Base-by-base conservation (phyloP, 2,329 filamentous ascomycete species). In the Aspergillus eucalypticola region DNA sequence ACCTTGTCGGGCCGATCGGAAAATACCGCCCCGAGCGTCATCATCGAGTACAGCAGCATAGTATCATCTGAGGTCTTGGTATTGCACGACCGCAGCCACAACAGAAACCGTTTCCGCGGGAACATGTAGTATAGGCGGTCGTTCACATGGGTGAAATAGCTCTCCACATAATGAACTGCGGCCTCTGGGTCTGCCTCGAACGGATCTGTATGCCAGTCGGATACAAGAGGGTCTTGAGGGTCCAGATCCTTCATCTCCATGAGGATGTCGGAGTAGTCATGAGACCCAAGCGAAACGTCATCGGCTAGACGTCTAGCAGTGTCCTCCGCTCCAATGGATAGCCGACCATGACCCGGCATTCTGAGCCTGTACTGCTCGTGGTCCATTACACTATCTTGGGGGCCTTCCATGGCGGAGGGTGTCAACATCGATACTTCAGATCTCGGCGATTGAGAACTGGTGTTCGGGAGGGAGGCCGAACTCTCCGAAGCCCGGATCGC, bases 1-100 rank as follows among this genome's bases (percentile, higher is more conserved):
- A 78, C 73, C 60, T 79, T 76, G 25, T 83, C 81, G 1, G 73
- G 68, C 32, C 80, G 78, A 5, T 74, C 66, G 2, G 83, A 83
- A 64, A 87, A 88, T 1, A 84, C 70, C 4, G 84, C 82, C 1
- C 83, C 85, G 66, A 86, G 69, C 1, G 85, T 82, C 61, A 89
- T 78, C 66, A 88, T 80, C 1, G 83, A 80, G 68, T 88, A 87
- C 8, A 88, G 74, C 3, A 88, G 75, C 82, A 87, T 86, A 42
- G 83, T 76, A 67, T 88, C 85, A 42, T 83, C 79, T 19, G 76
- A 72, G 13, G 78, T 81, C 66, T 85, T 86, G 10, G 78, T 73
- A n/a, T 68, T 71, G 39, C 71, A 75, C 13, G 76, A 78, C 53
- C 78, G 77, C 35, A 85, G 73, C 86, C 86, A 88, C 21, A 75